Evolutionary conservation across 148 eudicot genomes (phyloP).

Genomic region (Pouteria glomerata): DNA sequence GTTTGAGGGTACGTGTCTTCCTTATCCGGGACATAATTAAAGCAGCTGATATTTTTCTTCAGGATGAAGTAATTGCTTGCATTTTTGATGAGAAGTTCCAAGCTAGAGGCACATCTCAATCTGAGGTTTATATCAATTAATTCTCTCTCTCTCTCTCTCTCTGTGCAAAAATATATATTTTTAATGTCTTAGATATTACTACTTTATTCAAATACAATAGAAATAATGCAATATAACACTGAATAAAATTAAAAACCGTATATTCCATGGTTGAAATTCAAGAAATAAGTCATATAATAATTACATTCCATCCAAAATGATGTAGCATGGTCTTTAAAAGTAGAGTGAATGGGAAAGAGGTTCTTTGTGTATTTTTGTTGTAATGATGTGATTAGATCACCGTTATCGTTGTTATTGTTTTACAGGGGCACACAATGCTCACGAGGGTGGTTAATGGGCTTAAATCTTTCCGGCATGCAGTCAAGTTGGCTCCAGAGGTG

Average conservation of each 20-base stretch:
- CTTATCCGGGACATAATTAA: conserved; percentile 69
- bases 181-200: no score
- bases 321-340: background rate
- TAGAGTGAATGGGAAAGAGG: background rate
- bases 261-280: no score
- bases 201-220: no score
- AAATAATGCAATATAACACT: no score
- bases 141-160: background rate
- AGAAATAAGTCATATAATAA: no score
- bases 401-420: background rate
- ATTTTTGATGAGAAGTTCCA: conserved; percentile 25
- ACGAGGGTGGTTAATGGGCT: conserved; percentile 59
- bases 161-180: no score
- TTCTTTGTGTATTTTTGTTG: background rate
- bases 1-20: conserved; percentile 72
- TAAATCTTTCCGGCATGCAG: conserved; percentile 52
- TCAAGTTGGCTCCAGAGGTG: conserved; percentile 70
- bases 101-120: conserved; percentile 20
- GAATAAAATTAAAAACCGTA: no score
- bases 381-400: background rate
- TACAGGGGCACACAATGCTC: conserved; percentile 49
- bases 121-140: conserved; percentile 49
- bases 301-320: no score
- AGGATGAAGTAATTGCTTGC: conserved; percentile 42
- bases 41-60: conserved; percentile 67